Evolutionary conservation across 768 basidiomycete species (phyloP).

Genomic region (Wakefieldia striispora): DNA sequence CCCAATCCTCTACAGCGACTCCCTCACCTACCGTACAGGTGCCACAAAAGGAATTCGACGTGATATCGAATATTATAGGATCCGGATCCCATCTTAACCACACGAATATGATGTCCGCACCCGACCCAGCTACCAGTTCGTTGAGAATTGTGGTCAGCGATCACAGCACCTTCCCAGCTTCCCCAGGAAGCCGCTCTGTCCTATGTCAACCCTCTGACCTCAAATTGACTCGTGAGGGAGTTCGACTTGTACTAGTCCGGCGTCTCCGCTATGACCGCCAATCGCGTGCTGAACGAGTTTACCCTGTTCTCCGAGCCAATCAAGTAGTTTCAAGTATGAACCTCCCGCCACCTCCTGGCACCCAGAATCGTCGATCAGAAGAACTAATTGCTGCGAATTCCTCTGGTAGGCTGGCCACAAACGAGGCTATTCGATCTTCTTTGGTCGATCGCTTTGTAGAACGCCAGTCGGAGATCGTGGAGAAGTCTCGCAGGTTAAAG

Average conservation of each 20-base stretch:
- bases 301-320: conserved; percentile 64
- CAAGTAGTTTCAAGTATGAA: conserved; percentile 39
- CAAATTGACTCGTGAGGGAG: conserved; percentile 54
- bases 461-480: conserved; percentile 47
- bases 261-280: conserved; percentile 59
- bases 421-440: conserved; percentile 43
- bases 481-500: conserved; percentile 56
- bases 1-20: conserved; percentile 12
- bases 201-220: conserved; percentile 16
- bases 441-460: conserved; percentile 54
- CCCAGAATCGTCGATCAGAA: conserved; percentile 46
- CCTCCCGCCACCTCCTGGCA: conserved; percentile 27
- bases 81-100: conserved; percentile 7
- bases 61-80: conserved; percentile 9
- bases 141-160: conserved; percentile 31
- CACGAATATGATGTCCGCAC: conserved; percentile 6
- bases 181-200: conserved; percentile 5
- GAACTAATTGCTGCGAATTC: conserved; percentile 43
- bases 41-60: conserved; percentile 15
- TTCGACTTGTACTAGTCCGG: conserved; percentile 61
- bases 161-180: conserved; percentile 16
- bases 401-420: conserved; percentile 36
- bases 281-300: conserved; percentile 58
- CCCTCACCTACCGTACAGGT: conserved; percentile 11
- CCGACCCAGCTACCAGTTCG: conserved; percentile 12